These are phyloP conservation scores for Russula olivacea DNA, from an alignment of 768 basidiomycete genomes.

Conservation along the genomic window DNA sequence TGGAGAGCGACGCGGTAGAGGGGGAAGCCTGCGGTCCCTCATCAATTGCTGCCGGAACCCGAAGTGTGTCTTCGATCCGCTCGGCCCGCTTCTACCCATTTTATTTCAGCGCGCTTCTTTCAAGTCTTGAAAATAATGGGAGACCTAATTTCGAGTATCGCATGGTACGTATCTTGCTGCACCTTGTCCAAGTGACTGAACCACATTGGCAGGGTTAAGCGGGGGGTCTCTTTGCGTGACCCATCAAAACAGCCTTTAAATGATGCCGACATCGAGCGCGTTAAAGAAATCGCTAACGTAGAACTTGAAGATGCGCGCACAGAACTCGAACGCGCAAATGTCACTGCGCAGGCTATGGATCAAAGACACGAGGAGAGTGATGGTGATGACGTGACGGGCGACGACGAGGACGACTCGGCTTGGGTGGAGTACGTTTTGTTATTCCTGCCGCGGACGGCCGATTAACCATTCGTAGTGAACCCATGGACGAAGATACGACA, in stretches of 20 bases:
- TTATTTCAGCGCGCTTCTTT: neutral
- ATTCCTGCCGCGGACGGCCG: slow-evolving; percentile 29
- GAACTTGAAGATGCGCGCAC: slow-evolving; percentile 86
- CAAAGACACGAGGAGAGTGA: slow-evolving; percentile 60
- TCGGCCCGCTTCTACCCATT: neutral
- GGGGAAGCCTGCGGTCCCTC: too few species aligned
- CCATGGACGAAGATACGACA: slow-evolving; percentile 49
- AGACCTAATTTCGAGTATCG: slow-evolving; percentile 17
- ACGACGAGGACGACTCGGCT: slow-evolving; percentile 43
- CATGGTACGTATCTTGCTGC: neutral
- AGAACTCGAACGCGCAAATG: slow-evolving; percentile 77
- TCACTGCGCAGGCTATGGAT: slow-evolving; percentile 67
- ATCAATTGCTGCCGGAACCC: too few species aligned
- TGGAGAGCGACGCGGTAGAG: neutral
- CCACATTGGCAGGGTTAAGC: slow-evolving; percentile 53
- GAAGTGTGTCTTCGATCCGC: neutral
- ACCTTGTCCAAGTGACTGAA: slow-evolving; percentile 2
- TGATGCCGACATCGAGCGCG: slow-evolving; percentile 82
- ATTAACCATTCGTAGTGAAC: slow-evolving; percentile 38
- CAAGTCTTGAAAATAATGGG: slow-evolving; percentile 13
- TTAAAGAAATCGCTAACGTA: slow-evolving; percentile 79
- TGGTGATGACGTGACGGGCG: slow-evolving; percentile 49
- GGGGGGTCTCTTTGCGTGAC: slow-evolving; percentile 67
- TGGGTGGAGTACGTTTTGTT: slow-evolving; percentile 83
- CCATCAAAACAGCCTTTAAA: slow-evolving; percentile 88